Conservation (phyloP, 1,139 yeast genomes). For the Candida sp. region DNA sequence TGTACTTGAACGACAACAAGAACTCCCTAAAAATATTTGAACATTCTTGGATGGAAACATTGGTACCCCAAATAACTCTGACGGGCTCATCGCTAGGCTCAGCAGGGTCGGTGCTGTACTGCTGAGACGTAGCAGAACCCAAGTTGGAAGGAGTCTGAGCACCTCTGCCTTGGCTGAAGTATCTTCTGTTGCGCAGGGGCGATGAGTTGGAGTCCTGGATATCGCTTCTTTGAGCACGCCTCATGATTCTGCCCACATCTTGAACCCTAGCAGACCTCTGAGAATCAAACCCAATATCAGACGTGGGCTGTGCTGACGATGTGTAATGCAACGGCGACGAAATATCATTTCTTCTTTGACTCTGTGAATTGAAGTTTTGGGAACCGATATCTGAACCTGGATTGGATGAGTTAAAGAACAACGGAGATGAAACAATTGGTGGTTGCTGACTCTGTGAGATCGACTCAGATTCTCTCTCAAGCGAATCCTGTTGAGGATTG, state of each 20-base stretch:
- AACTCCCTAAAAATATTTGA: conserved; percentile 81
- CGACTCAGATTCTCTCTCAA: conserved; percentile 29
- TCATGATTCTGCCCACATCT: conserved; percentile 47
- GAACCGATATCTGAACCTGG: conserved; percentile 38
- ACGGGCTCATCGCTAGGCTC: conserved; percentile 62
- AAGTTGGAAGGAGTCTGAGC: conserved; percentile 14
- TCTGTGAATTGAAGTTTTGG: conserved; percentile 22
- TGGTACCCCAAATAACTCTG: conserved; percentile 98
- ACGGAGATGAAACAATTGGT: conserved; percentile 65
- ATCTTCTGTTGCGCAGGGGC: conserved; percentile 42
- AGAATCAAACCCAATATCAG: conserved; percentile 28
- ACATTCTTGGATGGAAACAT: conserved; percentile 90
- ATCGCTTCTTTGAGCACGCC: conserved; percentile 48
- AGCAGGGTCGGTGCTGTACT: conserved; percentile 30
- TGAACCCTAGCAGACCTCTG: conserved; percentile 37
- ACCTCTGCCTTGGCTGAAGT: conserved; percentile 21
- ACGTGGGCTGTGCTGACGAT: conserved; percentile 42
- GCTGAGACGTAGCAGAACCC: conserved; percentile 28
- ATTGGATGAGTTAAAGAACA: conserved; percentile 61
- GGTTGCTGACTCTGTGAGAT: conserved; percentile 40
- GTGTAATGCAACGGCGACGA: conserved; percentile 54
- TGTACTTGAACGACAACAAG: conserved; percentile 80
- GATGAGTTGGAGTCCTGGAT: conserved; percentile 45
- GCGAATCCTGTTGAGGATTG: conserved; percentile 10
- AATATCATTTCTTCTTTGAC: conserved; percentile 22